phyloP scores from a whole-genome alignment of 306 rosid species.

The Malus sylvestris region DNA sequence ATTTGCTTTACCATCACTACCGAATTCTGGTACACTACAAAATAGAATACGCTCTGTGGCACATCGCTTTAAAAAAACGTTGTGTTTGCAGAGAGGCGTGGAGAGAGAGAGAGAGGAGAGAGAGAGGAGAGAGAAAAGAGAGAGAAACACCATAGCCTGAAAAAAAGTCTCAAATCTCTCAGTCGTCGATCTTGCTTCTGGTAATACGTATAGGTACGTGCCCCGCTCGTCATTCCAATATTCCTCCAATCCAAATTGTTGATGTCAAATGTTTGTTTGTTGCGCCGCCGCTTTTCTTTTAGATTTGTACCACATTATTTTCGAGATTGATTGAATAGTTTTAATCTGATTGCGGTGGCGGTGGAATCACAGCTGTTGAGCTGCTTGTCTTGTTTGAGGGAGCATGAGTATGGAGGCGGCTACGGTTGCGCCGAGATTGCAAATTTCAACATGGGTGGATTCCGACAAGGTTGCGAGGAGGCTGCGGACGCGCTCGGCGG shows the following conservation, averaged over 20 bases:
- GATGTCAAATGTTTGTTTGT: not conserved
- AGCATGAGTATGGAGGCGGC: slow-evolving; percentile 54
- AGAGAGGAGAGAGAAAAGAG: not conserved
- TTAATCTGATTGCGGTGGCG: not conserved
- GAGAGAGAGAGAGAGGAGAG: not conserved
- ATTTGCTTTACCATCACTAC: no score
- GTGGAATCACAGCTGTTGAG: not conserved
- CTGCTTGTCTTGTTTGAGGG: not conserved
- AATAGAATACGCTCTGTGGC: not conserved
- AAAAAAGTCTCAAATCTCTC: not conserved
- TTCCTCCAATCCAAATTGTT: not conserved
- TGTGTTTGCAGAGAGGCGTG: not conserved
- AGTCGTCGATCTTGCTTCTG: not conserved
- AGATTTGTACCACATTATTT: not conserved
- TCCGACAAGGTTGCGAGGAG: slow-evolving; percentile 25
- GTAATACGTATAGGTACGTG: not conserved
- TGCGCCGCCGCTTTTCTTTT: not conserved
- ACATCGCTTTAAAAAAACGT: not conserved
- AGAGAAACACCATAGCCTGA: not conserved
- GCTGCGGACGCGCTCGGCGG: slow-evolving; percentile 25
- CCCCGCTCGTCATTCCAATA: not conserved
- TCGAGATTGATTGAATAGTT: not conserved
- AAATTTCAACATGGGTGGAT: slow-evolving; percentile 36
- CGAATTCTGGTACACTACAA: not conserved
- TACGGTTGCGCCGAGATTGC: slow-evolving; percentile 30